These are phyloP conservation scores for Vairimorpha necatrix DNA, from an alignment of 371 early-diverging fungal genomes.

Conservation along the genomic window DNA sequence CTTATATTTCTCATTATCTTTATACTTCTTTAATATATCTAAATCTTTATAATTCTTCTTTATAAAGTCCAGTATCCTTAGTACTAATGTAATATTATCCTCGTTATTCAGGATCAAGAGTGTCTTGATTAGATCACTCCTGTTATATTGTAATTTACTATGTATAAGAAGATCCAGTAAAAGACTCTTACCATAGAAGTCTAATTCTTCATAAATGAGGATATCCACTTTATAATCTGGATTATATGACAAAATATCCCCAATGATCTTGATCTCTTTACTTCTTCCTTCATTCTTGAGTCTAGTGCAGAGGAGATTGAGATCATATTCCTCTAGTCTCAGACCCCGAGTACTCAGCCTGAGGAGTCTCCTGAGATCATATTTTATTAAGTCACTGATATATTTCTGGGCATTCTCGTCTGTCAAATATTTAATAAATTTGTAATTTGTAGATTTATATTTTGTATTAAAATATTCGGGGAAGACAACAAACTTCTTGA, in stretches of 20 bases:
- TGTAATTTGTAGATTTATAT: constrained; percentile 5
- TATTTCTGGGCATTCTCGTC: background rate
- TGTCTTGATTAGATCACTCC: background rate
- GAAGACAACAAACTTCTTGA: background rate
- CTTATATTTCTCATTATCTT: background rate
- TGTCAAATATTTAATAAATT: background rate
- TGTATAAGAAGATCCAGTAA: background rate
- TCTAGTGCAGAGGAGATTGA: background rate
- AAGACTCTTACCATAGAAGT: background rate
- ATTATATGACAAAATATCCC: background rate
- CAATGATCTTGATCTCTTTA: background rate
- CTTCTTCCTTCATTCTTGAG: background rate
- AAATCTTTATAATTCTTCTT: background rate
- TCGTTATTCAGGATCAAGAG: background rate
- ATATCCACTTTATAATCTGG: background rate
- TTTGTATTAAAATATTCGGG: background rate
- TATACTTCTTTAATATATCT: constrained; percentile 27
- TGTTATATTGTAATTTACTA: background rate
- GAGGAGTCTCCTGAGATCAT: background rate
- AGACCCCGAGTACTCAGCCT: background rate
- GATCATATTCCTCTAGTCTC: background rate
- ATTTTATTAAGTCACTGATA: background rate
- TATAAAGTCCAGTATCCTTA: background rate
- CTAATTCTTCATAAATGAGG: background rate
- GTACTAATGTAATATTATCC: background rate